These are phyloP conservation scores for Solanum piurae DNA, from an alignment of 257 asterid species.

Conservation along the genomic window DNA sequence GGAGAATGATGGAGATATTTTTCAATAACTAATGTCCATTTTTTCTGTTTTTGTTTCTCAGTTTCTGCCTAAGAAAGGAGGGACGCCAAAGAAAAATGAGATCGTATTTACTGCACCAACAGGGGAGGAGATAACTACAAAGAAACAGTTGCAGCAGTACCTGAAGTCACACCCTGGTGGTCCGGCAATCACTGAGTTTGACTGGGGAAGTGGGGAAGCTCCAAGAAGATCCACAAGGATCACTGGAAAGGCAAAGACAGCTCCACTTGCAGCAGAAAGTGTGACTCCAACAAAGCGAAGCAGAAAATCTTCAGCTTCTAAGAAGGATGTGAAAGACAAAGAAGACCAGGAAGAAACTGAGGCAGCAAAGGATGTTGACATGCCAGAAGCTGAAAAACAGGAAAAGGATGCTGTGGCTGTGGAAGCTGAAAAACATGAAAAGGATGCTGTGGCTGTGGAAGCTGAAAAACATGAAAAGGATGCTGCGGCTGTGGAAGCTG, in stretches of 20 bases:
- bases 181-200: constrained; percentile 27
- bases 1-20: not conserved
- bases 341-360: constrained; percentile 18
- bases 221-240: constrained; percentile 50
- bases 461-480: constrained; percentile 13
- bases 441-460: not conserved
- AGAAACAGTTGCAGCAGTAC: constrained; percentile 31
- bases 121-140: constrained; percentile 34
- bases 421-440: not conserved
- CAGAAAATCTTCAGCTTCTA: constrained; percentile 25
- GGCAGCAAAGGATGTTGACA: constrained; percentile 7
- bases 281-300: constrained; percentile 27
- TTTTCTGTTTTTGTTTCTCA: not conserved
- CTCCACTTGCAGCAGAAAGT: constrained; percentile 16
- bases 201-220: constrained; percentile 47
- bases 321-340: constrained; percentile 15
- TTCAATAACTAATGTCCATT: not conserved
- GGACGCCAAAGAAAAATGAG: constrained; percentile 30
- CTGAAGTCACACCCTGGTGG: constrained; percentile 42
- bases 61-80: constrained; percentile 24
- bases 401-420: not conserved
- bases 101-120: constrained; percentile 41
- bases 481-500: not conserved
- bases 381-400: constrained; percentile 19
- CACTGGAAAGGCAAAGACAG: constrained; percentile 26